Evolutionary conservation across 768 basidiomycete species (phyloP), one percentile per base, ranked within the genome.

Genomic region (Thelephora aurantiotincta): DNA sequence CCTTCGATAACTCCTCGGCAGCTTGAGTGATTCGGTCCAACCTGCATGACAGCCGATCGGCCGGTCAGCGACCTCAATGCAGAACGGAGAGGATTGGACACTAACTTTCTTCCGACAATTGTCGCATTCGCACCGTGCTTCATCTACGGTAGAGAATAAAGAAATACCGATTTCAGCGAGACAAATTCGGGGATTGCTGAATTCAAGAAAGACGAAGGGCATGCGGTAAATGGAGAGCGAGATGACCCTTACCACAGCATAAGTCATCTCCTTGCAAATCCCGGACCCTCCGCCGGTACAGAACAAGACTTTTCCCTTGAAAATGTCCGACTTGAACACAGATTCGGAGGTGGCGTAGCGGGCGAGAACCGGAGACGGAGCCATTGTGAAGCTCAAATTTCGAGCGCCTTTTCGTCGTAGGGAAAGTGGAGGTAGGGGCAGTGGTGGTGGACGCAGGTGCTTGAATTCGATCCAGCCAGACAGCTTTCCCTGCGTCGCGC

Each of bases 211-310:
- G 13, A 26, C 11, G 11, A 36, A 19, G 20, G 35, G 16, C 47
- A 9, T 6, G 13, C 14, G 11, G 33, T 16, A 23, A 18, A 26
- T 3, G 36, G 23, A 33, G 33, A 44, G 13, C 30, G 16, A 36
- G 18, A 46, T 38, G 19, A 34, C 57, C 64, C 78, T 44, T 62
- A 92, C 88, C 57, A 94, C 68, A 18, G 80, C 75, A 58, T 88
- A 77, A 33, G 84, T 85, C 82, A 94, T 92, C 44, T 68, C 76
- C 55, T 82, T 81, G 67, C 92, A 90, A 65, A 99, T 97, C 13
- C 93, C 94, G 50, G 87, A 87, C 2, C 85, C 85, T 13, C 90
- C 92, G 34, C 91, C 92, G 0, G 91, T 94, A 65, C 84, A 90
- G 65, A 89, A 86, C 3, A 88, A 67, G 18, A 93, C 88, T 60